Evolutionary conservation across 2,329 filamentous ascomycete species (phyloP), one percentile per base, ranked within the genome.

Genomic region (Volutella citrinella): DNA sequence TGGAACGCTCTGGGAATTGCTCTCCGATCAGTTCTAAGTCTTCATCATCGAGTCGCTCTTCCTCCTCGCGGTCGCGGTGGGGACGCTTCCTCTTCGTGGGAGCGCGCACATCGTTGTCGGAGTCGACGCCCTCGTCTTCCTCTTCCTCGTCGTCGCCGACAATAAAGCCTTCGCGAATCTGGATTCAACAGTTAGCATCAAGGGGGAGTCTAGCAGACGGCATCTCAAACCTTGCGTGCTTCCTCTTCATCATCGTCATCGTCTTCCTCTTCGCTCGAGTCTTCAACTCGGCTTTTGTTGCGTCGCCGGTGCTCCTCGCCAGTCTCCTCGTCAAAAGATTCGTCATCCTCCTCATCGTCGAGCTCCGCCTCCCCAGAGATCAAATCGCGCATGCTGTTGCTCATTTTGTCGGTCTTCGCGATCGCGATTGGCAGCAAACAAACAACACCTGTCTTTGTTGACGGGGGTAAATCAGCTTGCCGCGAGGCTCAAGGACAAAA

Each of bases 141-240:
- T 84, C 84, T 40, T 87, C 84, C 40, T 87, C 84, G 35, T 88
- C 84, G 55, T 95, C 90, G 54, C 95, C 88, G 45, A 95, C 88
- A 48, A 98, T 96, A 66, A 97, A 98, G 17, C 90, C 91, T 69
- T 95, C 89, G 32, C 86, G 86, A 46, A 95, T 78, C 89, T 95
- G 53, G 16, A 10, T 10, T n/a, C n/a, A n/a, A n/a, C n/a, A n/a
- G n/a, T n/a, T n/a, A n/a, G n/a, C n/a, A n/a, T n/a, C n/a, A n/a
- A n/a, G n/a, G n/a, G n/a, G n/a, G n/a, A n/a, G n/a, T n/a, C n/a
- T n/a, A n/a, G n/a, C n/a, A n/a, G n/a, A n/a, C n/a, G n/a, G n/a
- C n/a, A n/a, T 18, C 5, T 54, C 71, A 52, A 66, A 93, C 86
- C 61, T 80, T 83, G 49, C 80, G 78, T 45, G 80, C 83, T 52